phyloP scores from a whole-genome alignment of 2,329 filamentous ascomycete species.

The Amesomyces nigricolor region DNA sequence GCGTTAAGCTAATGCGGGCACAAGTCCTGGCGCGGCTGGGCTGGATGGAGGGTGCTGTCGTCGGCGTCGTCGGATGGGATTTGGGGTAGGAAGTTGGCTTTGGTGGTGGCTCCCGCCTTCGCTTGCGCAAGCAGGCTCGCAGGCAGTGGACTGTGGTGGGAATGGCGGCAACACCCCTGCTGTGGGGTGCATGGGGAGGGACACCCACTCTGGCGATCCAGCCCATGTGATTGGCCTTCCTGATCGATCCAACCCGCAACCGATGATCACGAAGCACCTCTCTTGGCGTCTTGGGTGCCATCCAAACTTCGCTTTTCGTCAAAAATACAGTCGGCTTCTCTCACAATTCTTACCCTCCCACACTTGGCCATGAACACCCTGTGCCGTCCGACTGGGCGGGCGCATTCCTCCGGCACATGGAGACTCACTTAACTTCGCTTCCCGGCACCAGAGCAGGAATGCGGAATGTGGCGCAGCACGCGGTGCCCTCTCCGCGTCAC shows the following conservation, averaged over 20 bases:
- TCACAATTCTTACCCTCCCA: too few relatives aligned
- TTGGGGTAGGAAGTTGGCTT: conserved; percentile 5
- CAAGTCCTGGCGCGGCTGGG: background rate
- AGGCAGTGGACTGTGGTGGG: background rate
- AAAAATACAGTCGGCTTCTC: too few relatives aligned
- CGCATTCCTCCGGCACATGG: conserved; percentile 11
- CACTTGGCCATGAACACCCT: too few relatives aligned
- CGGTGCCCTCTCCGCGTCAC: background rate
- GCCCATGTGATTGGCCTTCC: conserved; percentile 15
- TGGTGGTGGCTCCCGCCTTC: background rate
- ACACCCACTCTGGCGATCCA: conserved; percentile 7
- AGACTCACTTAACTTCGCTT: conserved; percentile 7
- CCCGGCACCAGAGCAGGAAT: background rate
- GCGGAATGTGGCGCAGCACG: conserved; percentile 9
- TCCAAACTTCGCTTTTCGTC: background rate
- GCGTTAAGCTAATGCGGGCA: background rate
- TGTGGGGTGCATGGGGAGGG: background rate
- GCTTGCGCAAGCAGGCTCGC: conserved; percentile 4
- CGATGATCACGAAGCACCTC: conserved; percentile 19
- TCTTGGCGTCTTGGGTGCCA: conserved; percentile 6
- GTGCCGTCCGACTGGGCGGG: too few relatives aligned
- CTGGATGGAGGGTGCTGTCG: background rate
- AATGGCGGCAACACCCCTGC: background rate
- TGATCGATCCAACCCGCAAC: background rate
- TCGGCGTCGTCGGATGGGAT: conserved; percentile 3